Conservation (phyloP, 305 asterid genomes). For the Rubia tinctorum region DNA sequence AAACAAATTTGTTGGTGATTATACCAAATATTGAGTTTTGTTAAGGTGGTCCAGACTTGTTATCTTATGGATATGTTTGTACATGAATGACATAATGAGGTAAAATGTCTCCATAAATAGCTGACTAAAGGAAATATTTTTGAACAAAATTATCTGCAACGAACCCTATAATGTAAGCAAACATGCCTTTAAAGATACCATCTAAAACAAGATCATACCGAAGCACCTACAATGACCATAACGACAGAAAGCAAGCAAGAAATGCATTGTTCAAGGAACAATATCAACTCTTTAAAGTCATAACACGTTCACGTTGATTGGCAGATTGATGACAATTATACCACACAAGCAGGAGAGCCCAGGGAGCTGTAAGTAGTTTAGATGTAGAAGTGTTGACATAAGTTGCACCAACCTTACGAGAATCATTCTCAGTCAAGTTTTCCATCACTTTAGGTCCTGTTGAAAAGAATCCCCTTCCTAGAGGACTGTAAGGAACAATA, state of each 20-base stretch:
- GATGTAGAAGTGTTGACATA: neutral
- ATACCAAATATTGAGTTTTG: neutral
- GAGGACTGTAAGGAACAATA: slow-evolving; percentile 80
- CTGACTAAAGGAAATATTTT: neutral
- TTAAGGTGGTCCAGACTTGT: neutral
- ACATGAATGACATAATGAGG: neutral
- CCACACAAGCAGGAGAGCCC: neutral
- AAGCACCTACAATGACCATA: neutral
- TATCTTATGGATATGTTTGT: neutral
- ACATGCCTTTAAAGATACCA: neutral
- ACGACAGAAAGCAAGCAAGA: neutral
- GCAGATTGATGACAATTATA: neutral
- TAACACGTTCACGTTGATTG: neutral
- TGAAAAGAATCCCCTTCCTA: slow-evolving; percentile 78
- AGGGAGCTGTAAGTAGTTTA: neutral
- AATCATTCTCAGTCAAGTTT: slow-evolving; percentile 48
- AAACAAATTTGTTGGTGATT: neutral
- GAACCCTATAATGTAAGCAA: neutral
- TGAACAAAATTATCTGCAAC: neutral
- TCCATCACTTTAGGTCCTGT: slow-evolving; percentile 52
- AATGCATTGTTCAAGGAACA: neutral
- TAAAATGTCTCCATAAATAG: neutral
- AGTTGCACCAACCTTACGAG: slow-evolving; percentile 51
- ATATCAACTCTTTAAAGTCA: neutral
- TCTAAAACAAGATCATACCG: neutral